Conservation (phyloP, 1,284 basidiomycete species). For the Moesziomyces aphidis region DNA sequence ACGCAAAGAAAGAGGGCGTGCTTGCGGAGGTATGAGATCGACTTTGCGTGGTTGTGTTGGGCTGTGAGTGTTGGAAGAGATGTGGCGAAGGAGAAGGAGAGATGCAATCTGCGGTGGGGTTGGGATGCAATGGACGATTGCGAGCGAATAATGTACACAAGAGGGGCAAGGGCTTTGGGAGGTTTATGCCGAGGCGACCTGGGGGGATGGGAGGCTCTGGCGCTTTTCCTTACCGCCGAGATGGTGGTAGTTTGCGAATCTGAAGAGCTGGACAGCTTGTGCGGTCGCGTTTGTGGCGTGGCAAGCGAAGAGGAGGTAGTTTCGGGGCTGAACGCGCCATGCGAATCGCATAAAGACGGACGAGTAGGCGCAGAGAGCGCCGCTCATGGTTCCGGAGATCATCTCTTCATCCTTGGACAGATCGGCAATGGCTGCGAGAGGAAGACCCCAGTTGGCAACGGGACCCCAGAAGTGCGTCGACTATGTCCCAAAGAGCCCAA, state of each 20-base stretch:
- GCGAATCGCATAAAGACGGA: constrained; percentile 67
- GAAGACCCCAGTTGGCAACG: constrained; percentile 67
- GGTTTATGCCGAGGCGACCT: constrained; percentile 39
- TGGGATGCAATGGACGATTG: not conserved
- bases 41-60: not conserved
- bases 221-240: constrained; percentile 55
- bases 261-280: constrained; percentile 53
- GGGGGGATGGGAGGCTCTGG: constrained; percentile 14
- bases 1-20: not conserved
- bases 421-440: constrained; percentile 65
- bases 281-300: constrained; percentile 65
- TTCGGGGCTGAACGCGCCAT: constrained; percentile 65
- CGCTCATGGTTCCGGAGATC: constrained; percentile 65
- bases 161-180: no score
- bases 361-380: constrained; percentile 61
- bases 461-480: constrained; percentile 68
- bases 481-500: constrained; percentile 5
- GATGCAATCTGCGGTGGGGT: not conserved
- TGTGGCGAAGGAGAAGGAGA: not conserved
- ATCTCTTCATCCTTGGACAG: constrained; percentile 64
- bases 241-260: constrained; percentile 62
- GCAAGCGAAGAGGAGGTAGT: constrained; percentile 66
- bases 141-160: constrained; percentile 8
- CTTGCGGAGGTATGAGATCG: not conserved
- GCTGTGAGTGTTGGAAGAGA: no score